These are phyloP conservation scores for Aspergillus ibericus DNA, from an alignment of 2,329 filamentous ascomycete genomes.

Conservation along the genomic window DNA sequence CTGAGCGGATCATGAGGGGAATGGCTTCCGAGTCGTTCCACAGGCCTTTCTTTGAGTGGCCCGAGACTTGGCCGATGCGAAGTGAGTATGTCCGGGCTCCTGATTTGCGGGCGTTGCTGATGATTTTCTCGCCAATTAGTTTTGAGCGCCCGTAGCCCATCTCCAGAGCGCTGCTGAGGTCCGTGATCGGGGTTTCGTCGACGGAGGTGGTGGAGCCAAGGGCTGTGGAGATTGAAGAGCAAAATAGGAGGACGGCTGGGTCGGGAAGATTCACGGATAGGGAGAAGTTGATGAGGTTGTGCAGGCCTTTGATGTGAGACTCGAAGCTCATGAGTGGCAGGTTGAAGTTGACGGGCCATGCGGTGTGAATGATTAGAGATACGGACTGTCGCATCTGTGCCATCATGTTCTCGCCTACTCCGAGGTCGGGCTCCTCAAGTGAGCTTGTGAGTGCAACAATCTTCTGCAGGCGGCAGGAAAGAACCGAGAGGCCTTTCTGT, in stretches of 20 bases:
- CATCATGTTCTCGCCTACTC: conserved; percentile 41
- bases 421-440: conserved; percentile 45
- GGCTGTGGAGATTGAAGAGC: conserved; percentile 52
- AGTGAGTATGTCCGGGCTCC: conserved; percentile 32
- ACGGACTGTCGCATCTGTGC: conserved; percentile 40
- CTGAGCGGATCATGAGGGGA: conserved; percentile 35
- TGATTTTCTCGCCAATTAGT: conserved; percentile 32
- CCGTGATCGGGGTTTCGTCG: conserved; percentile 17
- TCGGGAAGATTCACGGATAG: conserved; percentile 34
- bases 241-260: conserved; percentile 48
- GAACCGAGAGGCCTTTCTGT: conserved; percentile 21
- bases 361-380: conserved; percentile 53
- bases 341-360: conserved; percentile 59
- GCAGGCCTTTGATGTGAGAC: conserved; percentile 47
- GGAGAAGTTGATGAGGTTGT: conserved; percentile 49
- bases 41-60: conserved; percentile 33
- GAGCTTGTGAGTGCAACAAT: conserved; percentile 42
- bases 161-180: conserved; percentile 19
- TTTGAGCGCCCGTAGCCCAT: conserved; percentile 39
- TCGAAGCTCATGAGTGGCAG: conserved; percentile 51
- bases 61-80: conserved; percentile 37
- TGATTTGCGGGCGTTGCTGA: conserved; percentile 26
- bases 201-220: conserved; percentile 5
- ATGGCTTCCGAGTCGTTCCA: conserved; percentile 39
- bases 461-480: conserved; percentile 30